Evolutionary conservation across 2,329 filamentous ascomycete species (phyloP).

Genomic region (Penicillium expansum): DNA sequence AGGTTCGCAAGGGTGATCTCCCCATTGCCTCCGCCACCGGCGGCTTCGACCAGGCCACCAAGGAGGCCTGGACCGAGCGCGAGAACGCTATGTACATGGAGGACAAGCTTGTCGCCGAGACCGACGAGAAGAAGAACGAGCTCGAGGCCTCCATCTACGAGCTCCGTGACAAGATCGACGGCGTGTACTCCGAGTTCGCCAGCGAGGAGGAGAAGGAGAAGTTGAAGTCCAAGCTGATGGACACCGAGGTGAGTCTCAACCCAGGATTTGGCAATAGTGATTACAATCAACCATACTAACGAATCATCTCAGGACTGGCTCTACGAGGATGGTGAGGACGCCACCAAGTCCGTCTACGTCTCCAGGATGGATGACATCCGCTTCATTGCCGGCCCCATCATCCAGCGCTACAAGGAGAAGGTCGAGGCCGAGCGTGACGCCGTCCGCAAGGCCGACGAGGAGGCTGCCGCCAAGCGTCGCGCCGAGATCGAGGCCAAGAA

Average conservation of each 20-base stretch:
- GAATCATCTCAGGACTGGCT: constrained; percentile 75
- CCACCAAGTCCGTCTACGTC: constrained; percentile 88
- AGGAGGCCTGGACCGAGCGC: constrained; percentile 70
- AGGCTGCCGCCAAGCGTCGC: constrained; percentile 59
- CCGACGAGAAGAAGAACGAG: constrained; percentile 99
- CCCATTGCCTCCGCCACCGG: constrained; percentile 80
- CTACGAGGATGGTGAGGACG: constrained; percentile 94
- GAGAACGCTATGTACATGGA: constrained; percentile 93
- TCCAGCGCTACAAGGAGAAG: constrained; percentile 95
- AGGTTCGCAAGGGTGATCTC: constrained; percentile 94
- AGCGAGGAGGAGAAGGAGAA: constrained; percentile 90
- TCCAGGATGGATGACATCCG: constrained; percentile 96
- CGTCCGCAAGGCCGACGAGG: constrained; percentile 64
- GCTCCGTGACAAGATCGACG: constrained; percentile 89
- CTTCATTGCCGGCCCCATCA: constrained; percentile 82
- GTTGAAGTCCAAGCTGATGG: constrained; percentile 77
- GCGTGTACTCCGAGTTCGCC: constrained; percentile 82
- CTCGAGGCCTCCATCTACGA: constrained; percentile 98
- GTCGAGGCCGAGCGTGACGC: constrained; percentile 80
- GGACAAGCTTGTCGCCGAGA: constrained; percentile 97
- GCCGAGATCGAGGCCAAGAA: constrained; percentile 68
- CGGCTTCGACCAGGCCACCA: constrained; percentile 68
- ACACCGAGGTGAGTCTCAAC: constrained; percentile 69
- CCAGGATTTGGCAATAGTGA: background rate
- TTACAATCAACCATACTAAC: constrained; percentile 18